Evolutionary conservation across 2,329 filamentous ascomycete genomes (phyloP).

Genomic region (Aureobasidium melanogenum): DNA sequence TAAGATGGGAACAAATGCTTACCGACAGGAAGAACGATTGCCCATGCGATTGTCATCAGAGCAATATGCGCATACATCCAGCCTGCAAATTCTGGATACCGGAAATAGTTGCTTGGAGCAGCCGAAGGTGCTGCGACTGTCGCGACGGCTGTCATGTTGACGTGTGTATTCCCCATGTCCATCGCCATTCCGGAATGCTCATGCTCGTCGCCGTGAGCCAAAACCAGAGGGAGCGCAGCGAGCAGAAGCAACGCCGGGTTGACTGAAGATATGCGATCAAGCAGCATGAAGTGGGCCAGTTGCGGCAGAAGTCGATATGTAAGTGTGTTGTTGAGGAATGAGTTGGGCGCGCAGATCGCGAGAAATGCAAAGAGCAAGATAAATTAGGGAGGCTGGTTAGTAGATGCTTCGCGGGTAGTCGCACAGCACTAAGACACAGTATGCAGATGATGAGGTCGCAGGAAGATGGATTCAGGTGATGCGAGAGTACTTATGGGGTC

Average conservation of each 20-base stretch:
- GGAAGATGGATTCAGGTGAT: too few species aligned
- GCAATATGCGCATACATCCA: constrained; percentile 62
- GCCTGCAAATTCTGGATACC: constrained; percentile 42
- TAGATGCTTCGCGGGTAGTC: background rate
- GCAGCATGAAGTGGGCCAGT: background rate
- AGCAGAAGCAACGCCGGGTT: constrained; percentile 31
- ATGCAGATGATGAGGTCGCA: background rate
- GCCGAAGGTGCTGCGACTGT: constrained; percentile 10
- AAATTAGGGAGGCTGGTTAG: background rate
- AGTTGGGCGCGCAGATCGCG: background rate
- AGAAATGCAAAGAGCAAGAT: background rate
- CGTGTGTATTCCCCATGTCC: constrained; percentile 19
- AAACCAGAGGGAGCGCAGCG: constrained; percentile 29
- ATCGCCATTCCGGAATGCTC: constrained; percentile 13
- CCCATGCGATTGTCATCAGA: constrained; percentile 64
- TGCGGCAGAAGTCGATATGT: background rate
- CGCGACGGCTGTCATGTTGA: constrained; percentile 12
- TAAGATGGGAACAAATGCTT: constrained; percentile 25
- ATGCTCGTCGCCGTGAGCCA: constrained; percentile 32
- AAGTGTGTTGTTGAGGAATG: background rate
- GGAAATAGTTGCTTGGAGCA: constrained; percentile 48
- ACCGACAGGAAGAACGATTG: constrained; percentile 64
- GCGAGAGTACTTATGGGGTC: background rate
- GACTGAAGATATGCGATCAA: background rate
- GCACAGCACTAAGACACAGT: background rate